Conservation (phyloP, 257 asterid species). For the Craterostigma plantagineum region DNA sequence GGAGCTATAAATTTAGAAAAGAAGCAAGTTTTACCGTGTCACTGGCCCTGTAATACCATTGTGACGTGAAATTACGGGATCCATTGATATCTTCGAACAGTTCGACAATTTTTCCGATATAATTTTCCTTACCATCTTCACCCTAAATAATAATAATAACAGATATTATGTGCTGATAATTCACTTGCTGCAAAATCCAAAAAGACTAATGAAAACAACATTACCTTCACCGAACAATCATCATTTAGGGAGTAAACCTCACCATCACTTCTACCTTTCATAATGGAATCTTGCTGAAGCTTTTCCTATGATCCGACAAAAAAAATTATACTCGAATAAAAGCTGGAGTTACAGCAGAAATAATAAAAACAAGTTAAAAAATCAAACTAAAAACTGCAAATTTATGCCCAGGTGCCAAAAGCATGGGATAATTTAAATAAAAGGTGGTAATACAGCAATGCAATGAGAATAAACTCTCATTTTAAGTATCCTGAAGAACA, state of each 20-base stretch:
- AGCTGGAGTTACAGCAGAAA: not conserved
- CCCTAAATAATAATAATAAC: conserved; percentile 16
- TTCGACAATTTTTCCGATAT: conserved; percentile 56
- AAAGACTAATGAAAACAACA: not conserved
- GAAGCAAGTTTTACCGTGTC: conserved; percentile 41
- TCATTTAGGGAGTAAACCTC: conserved; percentile 29
- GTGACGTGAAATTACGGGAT: conserved; percentile 29
- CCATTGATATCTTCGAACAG: conserved; percentile 43
- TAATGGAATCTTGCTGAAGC: conserved; percentile 36
- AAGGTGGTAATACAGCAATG: too few species aligned
- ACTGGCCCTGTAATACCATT: conserved; percentile 54
- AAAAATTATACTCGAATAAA: not conserved
- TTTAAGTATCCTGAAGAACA: too few species aligned
- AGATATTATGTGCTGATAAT: too few species aligned
- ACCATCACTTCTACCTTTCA: conserved; percentile 32
- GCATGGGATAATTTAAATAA: too few species aligned
- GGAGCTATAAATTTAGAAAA: conserved; percentile 5
- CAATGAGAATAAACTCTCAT: too few species aligned
- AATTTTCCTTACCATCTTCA: conserved; percentile 21
- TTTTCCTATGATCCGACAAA: conserved; percentile 10
- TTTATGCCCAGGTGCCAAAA: too few species aligned
- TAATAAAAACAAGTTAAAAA: too few species aligned
- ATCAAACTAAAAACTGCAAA: not conserved
- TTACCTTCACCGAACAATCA: conserved; percentile 52
- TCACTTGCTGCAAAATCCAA: not conserved